Conservation (phyloP, 345 rosid species). For the Isatis tinctoria region DNA sequence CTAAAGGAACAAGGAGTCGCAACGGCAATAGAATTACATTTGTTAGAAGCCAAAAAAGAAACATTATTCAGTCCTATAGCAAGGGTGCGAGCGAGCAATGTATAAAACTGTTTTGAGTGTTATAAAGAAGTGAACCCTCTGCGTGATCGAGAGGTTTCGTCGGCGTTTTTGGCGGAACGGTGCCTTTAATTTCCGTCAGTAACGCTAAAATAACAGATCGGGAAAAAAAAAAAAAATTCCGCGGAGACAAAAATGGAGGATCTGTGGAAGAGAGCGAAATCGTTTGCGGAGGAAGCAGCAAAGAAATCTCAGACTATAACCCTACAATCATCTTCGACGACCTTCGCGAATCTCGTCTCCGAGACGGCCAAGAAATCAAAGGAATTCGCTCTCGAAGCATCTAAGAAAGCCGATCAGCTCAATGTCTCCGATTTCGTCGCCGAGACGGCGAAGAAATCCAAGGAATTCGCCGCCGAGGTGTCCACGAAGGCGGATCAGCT, state of each 20-base stretch:
- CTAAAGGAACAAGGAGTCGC: no score
- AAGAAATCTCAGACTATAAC: constrained; percentile 63
- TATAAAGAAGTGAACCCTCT: not conserved
- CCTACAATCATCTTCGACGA: constrained; percentile 45
- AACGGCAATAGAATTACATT: no score
- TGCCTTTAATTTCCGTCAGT: not conserved
- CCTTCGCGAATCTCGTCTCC: constrained; percentile 68
- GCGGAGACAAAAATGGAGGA: constrained; percentile 53
- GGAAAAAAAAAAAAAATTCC: not conserved
- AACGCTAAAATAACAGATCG: constrained; percentile 10
- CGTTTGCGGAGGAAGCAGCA: constrained; percentile 84
- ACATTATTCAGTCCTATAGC: no score
- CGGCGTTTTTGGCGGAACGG: not conserved
- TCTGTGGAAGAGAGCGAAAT: constrained; percentile 79
- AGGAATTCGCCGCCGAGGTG: constrained; percentile 80
- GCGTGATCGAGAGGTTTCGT: not conserved
- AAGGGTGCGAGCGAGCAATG: no score
- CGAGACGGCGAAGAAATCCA: constrained; percentile 84
- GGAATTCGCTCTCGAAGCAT: constrained; percentile 85
- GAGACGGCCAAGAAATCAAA: constrained; percentile 90
- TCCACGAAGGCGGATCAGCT: constrained; percentile 88
- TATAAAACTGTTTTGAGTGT: no score
- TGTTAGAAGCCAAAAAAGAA: no score
- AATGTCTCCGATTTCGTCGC: constrained; percentile 73
- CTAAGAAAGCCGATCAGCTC: constrained; percentile 90